These are phyloP conservation scores for Hordeum marinum DNA, from an alignment of 176 grass and related monocot genomes.

Conservation along the genomic window DNA sequence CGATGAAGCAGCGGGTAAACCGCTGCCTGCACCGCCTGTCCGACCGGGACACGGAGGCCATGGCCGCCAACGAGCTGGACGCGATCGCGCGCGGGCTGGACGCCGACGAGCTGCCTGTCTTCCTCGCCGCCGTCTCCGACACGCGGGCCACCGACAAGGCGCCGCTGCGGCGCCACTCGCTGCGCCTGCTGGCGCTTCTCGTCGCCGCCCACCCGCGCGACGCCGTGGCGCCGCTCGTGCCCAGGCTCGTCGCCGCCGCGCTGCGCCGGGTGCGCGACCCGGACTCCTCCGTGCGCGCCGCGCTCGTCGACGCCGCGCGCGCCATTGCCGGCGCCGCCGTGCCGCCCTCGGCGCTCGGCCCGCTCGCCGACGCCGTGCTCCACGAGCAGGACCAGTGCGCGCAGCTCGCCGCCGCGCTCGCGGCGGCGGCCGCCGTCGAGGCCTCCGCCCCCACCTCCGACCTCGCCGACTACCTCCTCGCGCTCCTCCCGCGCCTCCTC, in stretches of 20 bases:
- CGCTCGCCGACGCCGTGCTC: constrained; percentile 57
- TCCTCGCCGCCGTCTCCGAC: constrained; percentile 81
- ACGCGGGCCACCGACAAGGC: constrained; percentile 68
- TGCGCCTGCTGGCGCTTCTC: constrained; percentile 71
- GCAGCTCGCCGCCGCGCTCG: constrained; percentile 69
- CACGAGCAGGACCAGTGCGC: constrained; percentile 96
- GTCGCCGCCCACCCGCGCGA: constrained; percentile 43
- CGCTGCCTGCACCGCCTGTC: constrained; percentile 69
- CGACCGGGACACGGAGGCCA: constrained; percentile 95
- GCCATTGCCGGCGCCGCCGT: constrained; percentile 36
- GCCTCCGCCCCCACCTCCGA: constrained; percentile 41
- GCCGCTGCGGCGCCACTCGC: constrained; percentile 82
- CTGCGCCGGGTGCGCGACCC: constrained; percentile 79
- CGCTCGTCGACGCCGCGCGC: constrained; percentile 75
- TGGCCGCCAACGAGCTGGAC: constrained; percentile 84
- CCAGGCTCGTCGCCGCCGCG: constrained; percentile 59
- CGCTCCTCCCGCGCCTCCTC: constrained; percentile 66
- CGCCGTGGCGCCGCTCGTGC: constrained; percentile 67
- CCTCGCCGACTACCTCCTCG: constrained; percentile 65
- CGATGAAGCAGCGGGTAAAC: constrained; percentile 87
- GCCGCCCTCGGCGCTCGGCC: constrained; percentile 5
- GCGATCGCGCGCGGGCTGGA: constrained; percentile 63
- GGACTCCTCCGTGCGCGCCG: constrained; percentile 89
- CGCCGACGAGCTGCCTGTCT: constrained; percentile 45
- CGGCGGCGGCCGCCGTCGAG: constrained; percentile 54